phyloP scores from a whole-genome alignment of 352 stramenopile genomes.

The Globisporangium perplexum region DNA sequence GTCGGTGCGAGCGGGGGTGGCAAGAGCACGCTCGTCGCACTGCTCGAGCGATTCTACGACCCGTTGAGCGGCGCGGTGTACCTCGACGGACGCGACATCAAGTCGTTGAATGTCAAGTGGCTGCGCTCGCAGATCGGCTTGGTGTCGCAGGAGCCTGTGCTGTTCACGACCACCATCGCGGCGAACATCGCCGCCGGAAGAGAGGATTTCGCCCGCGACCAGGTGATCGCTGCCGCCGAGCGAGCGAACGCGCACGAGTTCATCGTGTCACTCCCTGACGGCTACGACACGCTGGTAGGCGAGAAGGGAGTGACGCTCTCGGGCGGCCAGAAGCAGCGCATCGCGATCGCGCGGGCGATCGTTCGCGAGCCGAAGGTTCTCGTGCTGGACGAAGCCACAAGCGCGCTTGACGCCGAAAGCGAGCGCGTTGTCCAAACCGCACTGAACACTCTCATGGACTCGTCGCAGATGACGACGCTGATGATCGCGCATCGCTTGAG shows the following conservation, averaged over 20 bases:
- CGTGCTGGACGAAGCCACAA: constrained; percentile 27
- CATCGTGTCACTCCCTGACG: constrained; percentile 80
- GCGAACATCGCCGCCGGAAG: constrained; percentile 78
- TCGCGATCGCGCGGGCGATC: constrained; percentile 87
- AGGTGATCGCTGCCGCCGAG: constrained; percentile 18
- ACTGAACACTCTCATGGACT: constrained; percentile 42
- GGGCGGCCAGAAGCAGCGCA: constrained; percentile 87
- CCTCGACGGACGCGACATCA: constrained; percentile 74
- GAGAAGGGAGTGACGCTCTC: constrained; percentile 66
- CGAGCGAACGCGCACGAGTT: constrained; percentile 34
- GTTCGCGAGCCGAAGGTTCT: constrained; percentile 80
- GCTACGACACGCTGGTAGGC: constrained; percentile 70
- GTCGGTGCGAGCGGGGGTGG: not conserved
- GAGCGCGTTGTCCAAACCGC: constrained; percentile 74
- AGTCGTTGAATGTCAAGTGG: constrained; percentile 41
- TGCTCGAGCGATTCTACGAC: constrained; percentile 8
- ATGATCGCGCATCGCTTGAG: constrained; percentile 92
- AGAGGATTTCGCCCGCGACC: constrained; percentile 19
- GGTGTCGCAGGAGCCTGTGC: constrained; percentile 77
- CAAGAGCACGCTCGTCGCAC: constrained; percentile 4
- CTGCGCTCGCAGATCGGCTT: constrained; percentile 43
- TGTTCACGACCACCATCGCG: constrained; percentile 87
- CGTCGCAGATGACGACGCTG: constrained; percentile 74
- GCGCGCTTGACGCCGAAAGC: constrained; percentile 1
- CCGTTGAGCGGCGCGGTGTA: not conserved